Conservation (phyloP, 345 rosid genomes). For the Ricinus communis region DNA sequence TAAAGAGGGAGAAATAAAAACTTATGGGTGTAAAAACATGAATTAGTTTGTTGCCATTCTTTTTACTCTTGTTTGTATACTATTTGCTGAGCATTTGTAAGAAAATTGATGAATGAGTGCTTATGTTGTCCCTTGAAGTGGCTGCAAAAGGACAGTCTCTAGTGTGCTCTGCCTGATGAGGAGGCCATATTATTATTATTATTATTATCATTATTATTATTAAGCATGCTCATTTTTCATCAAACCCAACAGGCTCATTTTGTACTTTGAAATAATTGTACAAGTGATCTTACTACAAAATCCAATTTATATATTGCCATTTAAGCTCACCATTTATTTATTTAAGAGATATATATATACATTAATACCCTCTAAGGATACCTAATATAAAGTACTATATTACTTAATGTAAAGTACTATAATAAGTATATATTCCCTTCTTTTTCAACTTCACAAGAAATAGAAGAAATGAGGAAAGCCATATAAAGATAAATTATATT, state of each 20-base stretch:
- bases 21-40: background rate
- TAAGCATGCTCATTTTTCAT: constrained; percentile 4
- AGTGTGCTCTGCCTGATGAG: constrained; percentile 12
- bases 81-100: background rate
- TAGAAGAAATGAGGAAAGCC: background rate
- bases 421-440: too few species aligned
- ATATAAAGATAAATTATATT: too few species aligned
- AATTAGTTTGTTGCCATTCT: background rate
- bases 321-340: too few species aligned
- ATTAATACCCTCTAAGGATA: too few species aligned
- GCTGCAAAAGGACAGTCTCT: constrained; percentile 27
- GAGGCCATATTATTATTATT: background rate
- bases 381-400: too few species aligned
- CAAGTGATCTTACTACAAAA: too few species aligned
- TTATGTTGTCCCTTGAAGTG: constrained; percentile 22
- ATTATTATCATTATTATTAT: too few species aligned
- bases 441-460: background rate
- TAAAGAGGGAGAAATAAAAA: background rate
- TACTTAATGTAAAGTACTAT: too few species aligned
- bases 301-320: too few species aligned
- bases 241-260: background rate
- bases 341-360: too few species aligned
- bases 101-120: constrained; percentile 6
- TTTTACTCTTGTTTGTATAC: background rate
- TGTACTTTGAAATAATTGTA: background rate